Percentiles rank a stretch among this genome's conserved stretches.
Evolutionary conservation across 2,329 filamentous ascomycete species (phyloP).

Genomic region (Didymella arachidicola): DNA sequence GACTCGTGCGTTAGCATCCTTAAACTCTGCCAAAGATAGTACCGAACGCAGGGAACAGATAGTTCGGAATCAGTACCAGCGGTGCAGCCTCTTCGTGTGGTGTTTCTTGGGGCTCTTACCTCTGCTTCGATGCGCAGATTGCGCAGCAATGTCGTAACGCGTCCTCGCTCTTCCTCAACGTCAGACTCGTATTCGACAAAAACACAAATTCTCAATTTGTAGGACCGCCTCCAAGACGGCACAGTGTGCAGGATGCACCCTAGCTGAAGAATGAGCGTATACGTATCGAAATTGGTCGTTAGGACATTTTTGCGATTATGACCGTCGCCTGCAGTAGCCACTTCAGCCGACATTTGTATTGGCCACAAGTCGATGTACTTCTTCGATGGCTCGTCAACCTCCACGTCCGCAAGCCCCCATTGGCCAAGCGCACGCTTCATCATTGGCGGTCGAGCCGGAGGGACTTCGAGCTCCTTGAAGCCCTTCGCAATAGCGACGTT

Average conservation of each 20-base stretch:
- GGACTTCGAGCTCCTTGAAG: slow-evolving; percentile 78
- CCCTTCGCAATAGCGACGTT: slow-evolving; percentile 87
- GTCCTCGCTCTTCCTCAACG: slow-evolving; percentile 76
- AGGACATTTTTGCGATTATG: slow-evolving; percentile 66
- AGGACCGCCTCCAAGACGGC: slow-evolving; percentile 78
- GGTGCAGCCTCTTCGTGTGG: not conserved
- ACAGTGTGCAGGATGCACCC: slow-evolving; percentile 86
- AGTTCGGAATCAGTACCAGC: not conserved
- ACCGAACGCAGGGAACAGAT: not conserved
- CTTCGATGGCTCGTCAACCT: slow-evolving; percentile 68
- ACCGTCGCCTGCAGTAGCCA: slow-evolving; percentile 63
- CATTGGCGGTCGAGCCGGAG: slow-evolving; percentile 51
- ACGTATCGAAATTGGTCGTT: slow-evolving; percentile 91
- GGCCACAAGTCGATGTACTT: slow-evolving; percentile 90
- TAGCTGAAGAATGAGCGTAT: slow-evolving; percentile 84
- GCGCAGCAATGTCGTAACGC: slow-evolving; percentile 76
- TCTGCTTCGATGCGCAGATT: slow-evolving; percentile 84
- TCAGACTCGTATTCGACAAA: slow-evolving; percentile 91
- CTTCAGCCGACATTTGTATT: slow-evolving; percentile 90
- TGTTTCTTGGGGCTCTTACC: slow-evolving; percentile 32
- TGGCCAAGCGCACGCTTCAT: slow-evolving; percentile 37
- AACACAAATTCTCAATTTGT: slow-evolving; percentile 77
- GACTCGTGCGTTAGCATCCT: not conserved
- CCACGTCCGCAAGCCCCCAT: slow-evolving; percentile 39
- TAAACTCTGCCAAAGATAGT: not conserved